Base-by-base conservation (phyloP, 305 asterid species). In the Fraxinus xanthoxyloides region DNA sequence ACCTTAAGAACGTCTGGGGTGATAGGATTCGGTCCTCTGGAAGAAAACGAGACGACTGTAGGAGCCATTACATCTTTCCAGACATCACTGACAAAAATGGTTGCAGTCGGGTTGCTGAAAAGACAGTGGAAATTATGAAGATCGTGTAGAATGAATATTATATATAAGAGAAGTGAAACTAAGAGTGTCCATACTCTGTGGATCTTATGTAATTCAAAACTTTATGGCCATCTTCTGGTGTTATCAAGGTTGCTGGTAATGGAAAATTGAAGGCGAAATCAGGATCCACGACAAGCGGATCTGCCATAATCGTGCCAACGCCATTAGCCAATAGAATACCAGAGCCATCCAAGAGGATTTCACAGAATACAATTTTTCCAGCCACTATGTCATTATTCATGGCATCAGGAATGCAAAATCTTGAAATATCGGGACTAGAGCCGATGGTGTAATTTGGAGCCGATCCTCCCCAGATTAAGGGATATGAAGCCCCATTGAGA, bases 1-100 rank as follows among this genome's bases (percentile, higher is more conserved):
- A 89, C 93, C 93, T 92, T 92, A 19, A 92, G 89, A 86, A 92
- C 85, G 86, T 89, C 91, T 2, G 91, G 91, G 36, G 90, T 77
- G 43, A 89, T 56, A 24, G 90, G 85, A 26, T 70, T 88, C 5
- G 92, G 93, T 61, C 93, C 93, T 87, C 92, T 81, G 1, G 95
- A 91, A 76, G 93, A 91, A 87, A 90, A 87, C 2, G 90, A 90
- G 77, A 79, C 91, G 24, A 90, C 92, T 2, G 7, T 36, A 7
- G 92, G 95, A 75, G 93, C 95, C 88, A 78, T 72, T n/a, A 30
- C 79, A 28, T 92, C 92, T 79, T 86, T 81, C 86, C 81, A 84
- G 24, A 80, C 87, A 4, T 90, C 92, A 6, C 85, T 85, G 48
- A 78, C 82, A 76, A 92, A 83, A 36, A 90, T 88, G 56, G 91